Base-by-base conservation (phyloP, 2,329 filamentous ascomycete species). In the Fusarium solani-melongenae region DNA sequence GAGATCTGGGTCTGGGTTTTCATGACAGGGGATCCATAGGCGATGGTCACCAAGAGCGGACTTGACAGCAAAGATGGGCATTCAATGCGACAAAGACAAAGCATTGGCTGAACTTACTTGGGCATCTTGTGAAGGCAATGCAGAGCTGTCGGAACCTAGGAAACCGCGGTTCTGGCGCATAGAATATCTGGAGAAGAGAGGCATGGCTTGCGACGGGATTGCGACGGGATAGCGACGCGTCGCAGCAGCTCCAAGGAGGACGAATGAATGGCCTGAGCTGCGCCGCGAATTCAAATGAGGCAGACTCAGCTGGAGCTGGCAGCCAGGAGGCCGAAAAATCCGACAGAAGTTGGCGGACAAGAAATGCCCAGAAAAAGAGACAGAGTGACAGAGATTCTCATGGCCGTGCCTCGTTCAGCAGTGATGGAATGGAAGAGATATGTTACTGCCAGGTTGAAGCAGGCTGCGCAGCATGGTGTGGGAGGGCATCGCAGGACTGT, bases 121-220 rank as follows among this genome's bases (percentile, higher is more conserved):
- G 46, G 81, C 80, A 80, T 88, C 86, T 73, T 86, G 83, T 5
- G 84, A 77, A n/a, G 86, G 77, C 44, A 88, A 78, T n/a, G 85
- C 86, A 69, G 86, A 87, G 79, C 85, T 88, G 76, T 88, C 85
- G 41, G 82, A 81, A 70, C 86, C 87, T 53, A 88, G 79, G 69
- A 87, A 88, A 44, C 87, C 87, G 66, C 86, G 85, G 69, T 88
- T 88, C 56, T 80, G 81, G 67, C 78, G 79, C 67, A 79, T 66
- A 17, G 77, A 71, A 61, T 78, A 70, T 60, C 68, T 73, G 53
- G 78, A 76, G 63, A 81, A 76, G 57, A 77, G 70, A 66, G 77
- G 74, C 81, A 83, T 83, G 66, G 69, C 64, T 72, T 66, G 70
- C 59, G 67, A 71, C 59, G 46, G 70, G 29, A 61, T 72, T 66